Evolutionary conservation across 2,329 filamentous ascomycete species (phyloP), one percentile per base, ranked within the genome.

Genomic region (Pseudogymnoascus sp.): DNA sequence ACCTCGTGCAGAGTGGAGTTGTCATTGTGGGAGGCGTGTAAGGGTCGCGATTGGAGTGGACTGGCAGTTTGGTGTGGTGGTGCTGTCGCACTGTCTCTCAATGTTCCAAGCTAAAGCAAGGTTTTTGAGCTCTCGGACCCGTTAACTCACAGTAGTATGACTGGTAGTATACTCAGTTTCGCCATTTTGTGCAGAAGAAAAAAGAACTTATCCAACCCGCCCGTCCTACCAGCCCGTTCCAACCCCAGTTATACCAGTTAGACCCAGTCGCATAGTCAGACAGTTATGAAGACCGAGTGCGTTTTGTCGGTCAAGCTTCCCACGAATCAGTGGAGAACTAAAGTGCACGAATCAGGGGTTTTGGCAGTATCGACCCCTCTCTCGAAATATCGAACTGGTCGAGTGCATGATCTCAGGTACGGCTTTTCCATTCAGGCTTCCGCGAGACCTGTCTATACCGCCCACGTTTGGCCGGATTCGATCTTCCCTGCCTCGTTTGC

Each of bases 101-200:
- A 54, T 54, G 45, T 54, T 54, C 45, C 45, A 54, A 54, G 45
- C 45, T 54, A 54, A 16, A 54, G 45, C 45, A 54, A 54, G 45
- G 45, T 54, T 54, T 21, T 26, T 31, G 45, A 31, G 45, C 23
- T 54, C 45, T 54, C 45, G 45, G 45, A 54, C 45, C 45, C 23
- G 45, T 54, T 54, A 4, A 31, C 45, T 16, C 14, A 29, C 45
- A 54, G 23, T 54, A 54, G 45, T 51, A 51, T 26, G 5, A 29
- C 21, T n/a, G 21, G 21, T 51, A 51, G 45, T 54, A 51, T 51
- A 51, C 29, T 31, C 29, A 31, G 29, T 10, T 31, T 31, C 31
- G 10, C 31, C 31, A 34, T 34, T 34, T 29, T 29, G 23, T 54
- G 14, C 45, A 54, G 21, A n/a, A 34, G 31, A 34, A 34, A 31